Conservation (phyloP, 176 grass and related monocot genomes). For the Oropetium thomaeum region DNA sequence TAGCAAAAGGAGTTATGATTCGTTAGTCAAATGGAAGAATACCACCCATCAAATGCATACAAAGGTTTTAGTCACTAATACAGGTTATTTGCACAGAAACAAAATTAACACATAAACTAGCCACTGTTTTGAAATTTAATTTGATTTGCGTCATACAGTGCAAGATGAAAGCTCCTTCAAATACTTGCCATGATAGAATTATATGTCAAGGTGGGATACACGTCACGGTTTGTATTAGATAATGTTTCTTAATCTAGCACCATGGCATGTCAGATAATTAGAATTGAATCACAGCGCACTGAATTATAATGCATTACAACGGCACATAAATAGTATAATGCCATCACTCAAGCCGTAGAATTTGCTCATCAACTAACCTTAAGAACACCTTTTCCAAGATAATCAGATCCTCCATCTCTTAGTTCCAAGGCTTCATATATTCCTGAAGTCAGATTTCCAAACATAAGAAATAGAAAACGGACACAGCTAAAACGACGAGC, state of each 20-base stretch:
- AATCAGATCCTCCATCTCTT: constrained; percentile 95
- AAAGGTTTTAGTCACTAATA: neutral
- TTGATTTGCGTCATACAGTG: no score
- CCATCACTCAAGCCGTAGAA: neutral
- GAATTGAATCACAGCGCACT: neutral
- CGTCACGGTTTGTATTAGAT: neutral
- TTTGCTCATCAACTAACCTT: constrained; percentile 50
- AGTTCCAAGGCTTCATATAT: constrained; percentile 90
- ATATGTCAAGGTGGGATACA: neutral
- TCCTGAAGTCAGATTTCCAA: constrained; percentile 26
- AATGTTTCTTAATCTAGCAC: neutral
- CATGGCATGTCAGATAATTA: neutral
- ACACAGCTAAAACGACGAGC: neutral
- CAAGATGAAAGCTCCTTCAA: neutral
- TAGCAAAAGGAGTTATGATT: constrained; percentile 15
- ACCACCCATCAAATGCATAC: neutral
- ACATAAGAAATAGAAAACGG: neutral
- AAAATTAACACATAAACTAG: neutral
- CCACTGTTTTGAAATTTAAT: neutral
- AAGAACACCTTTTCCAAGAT: constrained; percentile 89
- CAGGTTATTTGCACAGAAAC: neutral
- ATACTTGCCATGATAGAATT: neutral
- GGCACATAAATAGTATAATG: neutral
- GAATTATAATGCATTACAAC: neutral
- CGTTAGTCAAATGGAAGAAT: neutral